These are phyloP conservation scores for Xanthoconium purpureum DNA, from an alignment of 768 basidiomycete species.

Conservation along the genomic window DNA sequence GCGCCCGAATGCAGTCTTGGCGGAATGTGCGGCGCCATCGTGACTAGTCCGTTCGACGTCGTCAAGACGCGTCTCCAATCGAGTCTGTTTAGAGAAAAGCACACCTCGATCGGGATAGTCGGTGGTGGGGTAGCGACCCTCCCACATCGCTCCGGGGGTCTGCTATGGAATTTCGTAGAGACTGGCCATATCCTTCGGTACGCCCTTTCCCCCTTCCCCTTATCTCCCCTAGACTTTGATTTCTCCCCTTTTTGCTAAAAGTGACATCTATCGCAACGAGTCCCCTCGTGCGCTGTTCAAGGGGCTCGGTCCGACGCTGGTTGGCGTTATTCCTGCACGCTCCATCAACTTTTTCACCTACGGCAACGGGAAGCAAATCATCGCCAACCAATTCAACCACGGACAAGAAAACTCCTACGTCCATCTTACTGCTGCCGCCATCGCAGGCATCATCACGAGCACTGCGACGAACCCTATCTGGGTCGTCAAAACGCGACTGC, in stretches of 20 bases:
- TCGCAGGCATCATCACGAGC: conserved; percentile 83
- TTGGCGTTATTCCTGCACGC: conserved; percentile 92
- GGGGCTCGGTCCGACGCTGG: conserved; percentile 90
- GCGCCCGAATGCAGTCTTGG: conserved; percentile 60
- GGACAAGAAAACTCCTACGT: conserved; percentile 80
- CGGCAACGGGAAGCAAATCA: conserved; percentile 91
- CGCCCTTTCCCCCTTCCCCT: not conserved
- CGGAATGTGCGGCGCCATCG: conserved; percentile 95
- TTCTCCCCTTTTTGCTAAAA: conserved; percentile 26
- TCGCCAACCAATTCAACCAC: conserved; percentile 75
- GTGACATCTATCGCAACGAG: conserved; percentile 86
- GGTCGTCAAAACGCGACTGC: conserved; percentile 97
- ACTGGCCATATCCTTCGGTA: conserved; percentile 88
- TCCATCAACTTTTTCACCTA: conserved; percentile 99
- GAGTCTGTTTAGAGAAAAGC: conserved; percentile 64
- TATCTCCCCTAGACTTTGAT: not conserved
- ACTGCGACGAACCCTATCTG: conserved; percentile 97
- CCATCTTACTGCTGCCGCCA: conserved; percentile 80
- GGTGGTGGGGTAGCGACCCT: conserved; percentile 33
- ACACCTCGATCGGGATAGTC: conserved; percentile 30
- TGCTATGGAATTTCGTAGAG: conserved; percentile 93
- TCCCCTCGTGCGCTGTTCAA: conserved; percentile 89
- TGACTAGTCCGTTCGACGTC: conserved; percentile 97
- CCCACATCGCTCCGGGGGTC: conserved; percentile 41
- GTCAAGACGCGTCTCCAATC: conserved; percentile 98